Evolutionary conservation across 305 asterid genomes (phyloP).

Genomic region (Fraxinus xanthoxyloides): DNA sequence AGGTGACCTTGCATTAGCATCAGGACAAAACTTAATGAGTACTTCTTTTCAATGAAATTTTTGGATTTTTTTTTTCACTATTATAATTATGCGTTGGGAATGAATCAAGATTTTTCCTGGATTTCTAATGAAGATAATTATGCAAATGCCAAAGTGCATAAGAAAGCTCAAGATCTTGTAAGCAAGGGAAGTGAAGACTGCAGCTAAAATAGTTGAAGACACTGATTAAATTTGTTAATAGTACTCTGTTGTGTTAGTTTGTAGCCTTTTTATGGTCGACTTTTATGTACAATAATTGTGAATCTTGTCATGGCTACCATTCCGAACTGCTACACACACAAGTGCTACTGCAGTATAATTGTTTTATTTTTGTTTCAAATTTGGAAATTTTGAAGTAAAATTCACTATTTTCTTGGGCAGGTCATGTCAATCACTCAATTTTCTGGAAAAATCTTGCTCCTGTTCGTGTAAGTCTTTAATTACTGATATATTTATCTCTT

Average conservation of each 20-base stretch:
- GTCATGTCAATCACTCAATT: conserved; percentile 70
- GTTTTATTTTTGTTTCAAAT: neutral
- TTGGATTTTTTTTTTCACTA: neutral
- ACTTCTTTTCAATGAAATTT: neutral
- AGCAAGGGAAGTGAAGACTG: neutral
- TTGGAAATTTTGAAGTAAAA: neutral
- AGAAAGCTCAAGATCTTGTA: neutral
- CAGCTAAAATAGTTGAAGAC: neutral
- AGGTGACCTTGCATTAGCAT: neutral
- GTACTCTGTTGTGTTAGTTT: neutral
- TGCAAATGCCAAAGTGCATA: neutral
- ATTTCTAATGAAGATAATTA: neutral
- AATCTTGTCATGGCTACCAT: neutral
- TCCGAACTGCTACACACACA: neutral
- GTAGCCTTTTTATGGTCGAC: neutral
- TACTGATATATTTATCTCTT: neutral
- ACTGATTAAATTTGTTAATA: neutral
- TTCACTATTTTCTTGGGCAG: conserved; percentile 28
- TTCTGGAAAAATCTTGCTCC: conserved; percentile 82
- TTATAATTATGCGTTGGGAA: neutral
- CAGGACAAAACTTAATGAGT: neutral
- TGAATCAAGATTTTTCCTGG: neutral
- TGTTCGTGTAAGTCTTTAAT: conserved; percentile 38
- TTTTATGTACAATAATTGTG: neutral
- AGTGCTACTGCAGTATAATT: neutral